These are phyloP conservation scores for Populus pruinosa DNA, from an alignment of 345 rosid genomes.

Conservation along the genomic window DNA sequence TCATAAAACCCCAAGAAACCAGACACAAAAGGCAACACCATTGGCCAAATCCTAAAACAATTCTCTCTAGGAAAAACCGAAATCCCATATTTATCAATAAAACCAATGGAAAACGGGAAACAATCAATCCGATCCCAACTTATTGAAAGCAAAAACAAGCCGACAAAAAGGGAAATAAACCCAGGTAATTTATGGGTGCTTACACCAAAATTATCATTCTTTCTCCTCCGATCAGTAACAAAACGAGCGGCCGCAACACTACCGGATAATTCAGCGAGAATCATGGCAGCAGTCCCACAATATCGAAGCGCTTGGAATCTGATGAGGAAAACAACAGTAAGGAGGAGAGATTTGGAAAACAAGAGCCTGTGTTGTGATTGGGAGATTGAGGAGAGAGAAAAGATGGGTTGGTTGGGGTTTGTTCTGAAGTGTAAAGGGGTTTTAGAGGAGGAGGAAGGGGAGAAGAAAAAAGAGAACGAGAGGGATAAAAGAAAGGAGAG, in stretches of 20 bases:
- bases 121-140: slow-evolving; percentile 91
- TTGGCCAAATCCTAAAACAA: slow-evolving; percentile 74
- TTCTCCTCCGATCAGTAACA: slow-evolving; percentile 28
- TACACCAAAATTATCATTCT: slow-evolving; percentile 12
- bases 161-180: slow-evolving; percentile 51
- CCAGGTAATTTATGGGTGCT: slow-evolving; percentile 43
- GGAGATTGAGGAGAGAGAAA: slow-evolving; percentile 46
- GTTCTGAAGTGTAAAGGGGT: slow-evolving; percentile 13
- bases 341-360: slow-evolving; percentile 48
- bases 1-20: slow-evolving; percentile 89
- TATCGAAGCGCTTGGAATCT: slow-evolving; percentile 85
- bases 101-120: slow-evolving; percentile 59
- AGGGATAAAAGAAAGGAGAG: slow-evolving; percentile 38
- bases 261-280: slow-evolving; percentile 83
- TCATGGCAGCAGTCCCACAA: slow-evolving; percentile 93
- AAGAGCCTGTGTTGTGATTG: slow-evolving; percentile 50
- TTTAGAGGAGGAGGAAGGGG: slow-evolving; percentile 16
- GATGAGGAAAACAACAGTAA: slow-evolving; percentile 65
- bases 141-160: slow-evolving; percentile 64
- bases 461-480: slow-evolving; percentile 27
- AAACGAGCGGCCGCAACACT: slow-evolving; percentile 56
- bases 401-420: slow-evolving; percentile 31
- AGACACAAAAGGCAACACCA: slow-evolving; percentile 79
- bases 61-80: slow-evolving; percentile 44
- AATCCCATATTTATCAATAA: slow-evolving; percentile 38